Evolutionary conservation across 179 eudicot species (phyloP).

Genomic region (Nepenthes alata): DNA sequence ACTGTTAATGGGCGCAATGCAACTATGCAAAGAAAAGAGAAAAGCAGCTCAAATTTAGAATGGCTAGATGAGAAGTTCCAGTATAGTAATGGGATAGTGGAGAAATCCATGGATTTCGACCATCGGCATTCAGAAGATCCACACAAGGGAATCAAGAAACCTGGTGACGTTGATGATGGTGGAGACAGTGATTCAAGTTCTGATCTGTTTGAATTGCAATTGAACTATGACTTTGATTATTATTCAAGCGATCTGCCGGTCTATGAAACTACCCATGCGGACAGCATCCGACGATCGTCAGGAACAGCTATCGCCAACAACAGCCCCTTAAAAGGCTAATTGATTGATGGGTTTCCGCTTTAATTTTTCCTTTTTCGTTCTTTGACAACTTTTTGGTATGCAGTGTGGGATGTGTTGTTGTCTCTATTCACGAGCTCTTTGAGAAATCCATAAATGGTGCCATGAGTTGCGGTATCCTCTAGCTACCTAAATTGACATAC

Average conservation of each 20-base stretch:
- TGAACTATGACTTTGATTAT: conserved; percentile 30
- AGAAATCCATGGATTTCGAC: conserved; percentile 3
- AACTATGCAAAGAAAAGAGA: neutral
- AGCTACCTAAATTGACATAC: no score
- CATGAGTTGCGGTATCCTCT: no score
- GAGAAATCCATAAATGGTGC: no score
- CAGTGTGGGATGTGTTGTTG: no score
- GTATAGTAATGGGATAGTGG: neutral
- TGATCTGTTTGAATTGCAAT: conserved; percentile 72
- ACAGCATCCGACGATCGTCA: conserved; percentile 41
- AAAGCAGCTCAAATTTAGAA: conserved; percentile 5
- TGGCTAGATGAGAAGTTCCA: conserved; percentile 29
- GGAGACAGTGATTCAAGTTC: conserved; percentile 89
- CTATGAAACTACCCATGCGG: conserved; percentile 75
- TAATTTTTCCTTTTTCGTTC: no score
- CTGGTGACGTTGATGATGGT: conserved; percentile 25
- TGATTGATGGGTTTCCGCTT: neutral
- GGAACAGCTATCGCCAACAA: conserved; percentile 11
- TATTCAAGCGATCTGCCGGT: conserved; percentile 73
- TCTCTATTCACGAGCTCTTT: no score
- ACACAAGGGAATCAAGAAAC: conserved; percentile 7
- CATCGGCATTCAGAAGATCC: no score
- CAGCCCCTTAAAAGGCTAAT: conserved; percentile 14
- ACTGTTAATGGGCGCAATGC: conserved; percentile 10
- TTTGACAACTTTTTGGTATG: no score